Evolutionary conservation across 2,329 filamentous ascomycete species (phyloP).

Genomic region (Westerdykella aurantiaca): DNA sequence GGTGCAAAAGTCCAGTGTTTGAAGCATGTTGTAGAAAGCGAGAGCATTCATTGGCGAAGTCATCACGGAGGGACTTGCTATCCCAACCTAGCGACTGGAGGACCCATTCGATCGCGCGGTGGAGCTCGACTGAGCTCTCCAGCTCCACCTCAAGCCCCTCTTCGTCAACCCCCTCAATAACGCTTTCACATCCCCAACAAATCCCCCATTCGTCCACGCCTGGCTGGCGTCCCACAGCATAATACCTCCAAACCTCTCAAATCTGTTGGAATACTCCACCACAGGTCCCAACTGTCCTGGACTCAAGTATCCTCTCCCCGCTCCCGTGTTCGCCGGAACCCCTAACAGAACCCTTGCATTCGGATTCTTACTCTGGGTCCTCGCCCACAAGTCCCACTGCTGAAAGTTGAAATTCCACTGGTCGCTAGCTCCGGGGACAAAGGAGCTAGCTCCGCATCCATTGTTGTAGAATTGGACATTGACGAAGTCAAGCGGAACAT

Average conservation of each 20-base stretch:
- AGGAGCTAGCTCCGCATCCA: slow-evolving; percentile 56
- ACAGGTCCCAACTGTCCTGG: slow-evolving; percentile 45
- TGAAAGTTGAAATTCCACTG: slow-evolving; percentile 57
- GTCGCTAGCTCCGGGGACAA: slow-evolving; percentile 37
- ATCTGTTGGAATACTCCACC: slow-evolving; percentile 51
- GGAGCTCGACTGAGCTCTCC: neutral
- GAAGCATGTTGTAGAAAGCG: too few relatives aligned
- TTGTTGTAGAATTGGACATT: slow-evolving; percentile 67
- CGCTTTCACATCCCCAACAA: slow-evolving; percentile 9
- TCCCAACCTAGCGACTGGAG: too few relatives aligned
- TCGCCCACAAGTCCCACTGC: slow-evolving; percentile 62
- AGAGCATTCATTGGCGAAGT: too few relatives aligned
- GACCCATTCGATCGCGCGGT: too few relatives aligned
- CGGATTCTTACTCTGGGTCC: slow-evolving; percentile 51
- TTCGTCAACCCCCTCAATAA: slow-evolving; percentile 4
- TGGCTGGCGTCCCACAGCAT: slow-evolving; percentile 59
- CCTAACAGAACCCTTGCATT: slow-evolving; percentile 59
- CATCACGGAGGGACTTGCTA: too few relatives aligned
- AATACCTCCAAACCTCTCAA: slow-evolving; percentile 58
- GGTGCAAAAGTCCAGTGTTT: too few relatives aligned
- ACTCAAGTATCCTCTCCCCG: slow-evolving; percentile 52
- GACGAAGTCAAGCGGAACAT: slow-evolving; percentile 55
- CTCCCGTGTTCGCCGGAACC: slow-evolving; percentile 51
- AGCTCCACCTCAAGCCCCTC: slow-evolving; percentile 9
- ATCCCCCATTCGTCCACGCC: slow-evolving; percentile 23